phyloP scores from a whole-genome alignment of 2,329 filamentous ascomycete genomes.

The Fusarium sp. region DNA sequence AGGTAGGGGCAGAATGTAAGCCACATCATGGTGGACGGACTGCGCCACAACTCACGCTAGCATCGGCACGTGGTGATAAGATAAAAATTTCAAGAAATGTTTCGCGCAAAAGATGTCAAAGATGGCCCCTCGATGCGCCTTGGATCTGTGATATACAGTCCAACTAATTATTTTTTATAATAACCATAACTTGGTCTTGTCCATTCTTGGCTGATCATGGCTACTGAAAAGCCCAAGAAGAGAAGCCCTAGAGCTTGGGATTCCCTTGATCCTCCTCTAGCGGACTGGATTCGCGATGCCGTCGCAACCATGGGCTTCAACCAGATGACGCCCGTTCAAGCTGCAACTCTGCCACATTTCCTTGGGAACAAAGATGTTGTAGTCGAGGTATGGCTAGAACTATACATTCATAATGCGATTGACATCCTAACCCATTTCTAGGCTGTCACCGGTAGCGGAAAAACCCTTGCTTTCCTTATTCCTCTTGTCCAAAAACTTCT shows the following conservation, averaged over 20 bases:
- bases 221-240: constrained; percentile 52
- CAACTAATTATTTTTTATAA: neutral
- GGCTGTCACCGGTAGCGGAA: constrained; percentile 91
- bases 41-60: constrained; percentile 20
- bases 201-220: constrained; percentile 41
- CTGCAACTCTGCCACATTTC: constrained; percentile 88
- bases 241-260: constrained; percentile 62
- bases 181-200: neutral
- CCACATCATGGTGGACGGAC: neutral
- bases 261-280: constrained; percentile 53
- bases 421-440: constrained; percentile 45
- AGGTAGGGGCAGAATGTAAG: neutral
- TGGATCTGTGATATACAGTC: constrained; percentile 12
- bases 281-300: constrained; percentile 84
- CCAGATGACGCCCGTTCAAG: constrained; percentile 94
- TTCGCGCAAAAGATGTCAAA: constrained; percentile 37
- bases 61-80: constrained; percentile 50
- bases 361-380: constrained; percentile 92
- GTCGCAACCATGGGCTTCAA: constrained; percentile 85
- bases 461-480: constrained; percentile 87
- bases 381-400: constrained; percentile 69
- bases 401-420: neutral
- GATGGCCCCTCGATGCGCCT: constrained; percentile 35
- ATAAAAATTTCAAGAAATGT: constrained; percentile 47
- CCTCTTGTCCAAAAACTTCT: constrained; percentile 86